phyloP scores from a whole-genome alignment of 2,329 filamentous ascomycete genomes.

The Boeremia exigua region DNA sequence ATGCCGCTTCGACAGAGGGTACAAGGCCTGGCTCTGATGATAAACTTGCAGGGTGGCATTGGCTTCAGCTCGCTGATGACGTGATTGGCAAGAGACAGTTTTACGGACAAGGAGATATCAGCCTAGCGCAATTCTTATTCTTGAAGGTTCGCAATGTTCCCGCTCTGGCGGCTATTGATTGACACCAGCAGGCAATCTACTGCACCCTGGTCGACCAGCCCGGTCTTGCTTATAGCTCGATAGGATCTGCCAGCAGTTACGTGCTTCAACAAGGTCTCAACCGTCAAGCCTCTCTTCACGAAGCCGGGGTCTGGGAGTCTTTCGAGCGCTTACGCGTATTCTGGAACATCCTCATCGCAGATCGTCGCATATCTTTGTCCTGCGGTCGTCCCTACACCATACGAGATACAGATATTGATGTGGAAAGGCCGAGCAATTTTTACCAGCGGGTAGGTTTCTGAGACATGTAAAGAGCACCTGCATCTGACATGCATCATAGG shows the following conservation, averaged over 20 bases:
- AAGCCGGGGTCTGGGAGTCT: constrained; percentile 20
- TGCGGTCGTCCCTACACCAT: constrained; percentile 41
- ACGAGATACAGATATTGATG: constrained; percentile 35
- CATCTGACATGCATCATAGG: not conserved
- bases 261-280: constrained; percentile 40
- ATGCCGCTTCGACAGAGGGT: constrained; percentile 15
- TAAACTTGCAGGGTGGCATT: constrained; percentile 37
- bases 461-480: not conserved
- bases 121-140: constrained; percentile 36
- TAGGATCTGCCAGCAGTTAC: constrained; percentile 37
- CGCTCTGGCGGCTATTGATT: not conserved
- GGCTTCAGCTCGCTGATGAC: constrained; percentile 38
- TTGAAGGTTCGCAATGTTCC: constrained; percentile 29
- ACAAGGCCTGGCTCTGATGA: not conserved
- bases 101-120: constrained; percentile 29
- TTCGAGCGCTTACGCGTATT: constrained; percentile 37
- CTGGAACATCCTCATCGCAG: constrained; percentile 37
- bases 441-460: not conserved
- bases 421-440: constrained; percentile 27
- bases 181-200: constrained; percentile 31
- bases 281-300: constrained; percentile 29
- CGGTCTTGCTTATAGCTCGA: constrained; percentile 37
- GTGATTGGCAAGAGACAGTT: constrained; percentile 34
- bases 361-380: constrained; percentile 39
- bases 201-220: constrained; percentile 34